phyloP scores from a whole-genome alignment of 352 stramenopile genomes.

The Pythium rhizo-oryzae region DNA sequence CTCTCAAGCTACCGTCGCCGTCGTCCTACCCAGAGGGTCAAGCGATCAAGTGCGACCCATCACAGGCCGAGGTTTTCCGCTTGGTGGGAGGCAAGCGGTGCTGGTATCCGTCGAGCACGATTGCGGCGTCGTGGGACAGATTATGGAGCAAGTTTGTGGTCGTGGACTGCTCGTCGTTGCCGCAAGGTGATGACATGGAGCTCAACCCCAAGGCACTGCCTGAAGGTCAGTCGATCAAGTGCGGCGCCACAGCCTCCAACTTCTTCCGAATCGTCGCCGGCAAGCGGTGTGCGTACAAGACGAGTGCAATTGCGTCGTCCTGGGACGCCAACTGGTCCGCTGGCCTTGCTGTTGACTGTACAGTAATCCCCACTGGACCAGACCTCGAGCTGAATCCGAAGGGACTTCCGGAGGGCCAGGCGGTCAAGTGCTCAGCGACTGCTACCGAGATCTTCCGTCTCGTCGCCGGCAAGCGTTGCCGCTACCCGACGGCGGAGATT shows the following conservation, averaged over 20 bases:
- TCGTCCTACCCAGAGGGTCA: slow-evolving; percentile 25
- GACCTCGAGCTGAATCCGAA: not conserved
- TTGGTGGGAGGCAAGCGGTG: slow-evolving; percentile 25
- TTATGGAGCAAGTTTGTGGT: slow-evolving; percentile 16
- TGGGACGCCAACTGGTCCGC: no score
- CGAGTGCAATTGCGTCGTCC: no score
- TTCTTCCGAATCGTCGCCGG: slow-evolving; percentile 12
- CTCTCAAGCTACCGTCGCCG: slow-evolving; percentile 26
- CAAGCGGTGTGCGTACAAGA: slow-evolving; percentile 6
- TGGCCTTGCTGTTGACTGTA: no score
- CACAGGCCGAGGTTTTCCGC: slow-evolving; percentile 18
- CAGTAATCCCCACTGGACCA: no score
- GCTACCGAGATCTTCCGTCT: slow-evolving; percentile 21
- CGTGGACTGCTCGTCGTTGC: slow-evolving; percentile 32
- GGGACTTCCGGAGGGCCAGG: slow-evolving; percentile 22
- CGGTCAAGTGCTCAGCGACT: slow-evolving; percentile 26
- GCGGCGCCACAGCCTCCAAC: not conserved
- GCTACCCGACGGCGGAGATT: slow-evolving; percentile 27
- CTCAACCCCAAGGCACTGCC: slow-evolving; percentile 17
- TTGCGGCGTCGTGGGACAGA: slow-evolving; percentile 36
- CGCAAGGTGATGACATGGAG: slow-evolving; percentile 29
- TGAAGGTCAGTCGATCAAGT: slow-evolving; percentile 19
- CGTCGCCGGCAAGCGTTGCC: slow-evolving; percentile 17
- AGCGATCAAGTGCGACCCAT: slow-evolving; percentile 32
- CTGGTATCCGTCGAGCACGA: slow-evolving; percentile 29